phyloP scores from a whole-genome alignment of 2,329 filamentous ascomycete genomes.

The Venturiaceae sp. region DNA sequence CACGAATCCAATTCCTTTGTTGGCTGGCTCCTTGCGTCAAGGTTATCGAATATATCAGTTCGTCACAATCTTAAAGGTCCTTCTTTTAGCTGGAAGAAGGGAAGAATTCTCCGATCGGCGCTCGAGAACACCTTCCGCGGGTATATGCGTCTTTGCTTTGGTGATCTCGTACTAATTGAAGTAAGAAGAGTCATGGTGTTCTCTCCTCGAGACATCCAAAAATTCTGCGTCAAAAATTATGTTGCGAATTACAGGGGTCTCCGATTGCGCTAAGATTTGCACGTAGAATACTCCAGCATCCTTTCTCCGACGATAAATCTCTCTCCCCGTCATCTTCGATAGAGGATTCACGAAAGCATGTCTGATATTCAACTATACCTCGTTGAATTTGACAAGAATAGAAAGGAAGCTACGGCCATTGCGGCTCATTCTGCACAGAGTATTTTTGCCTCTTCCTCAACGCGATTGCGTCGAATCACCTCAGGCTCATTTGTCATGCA shows the following conservation, averaged over 20 bases:
- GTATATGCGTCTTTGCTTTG: neutral
- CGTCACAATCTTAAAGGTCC: neutral
- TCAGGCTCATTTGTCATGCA: conserved; percentile 5
- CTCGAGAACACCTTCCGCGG: neutral
- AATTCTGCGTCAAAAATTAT: neutral
- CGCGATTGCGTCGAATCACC: conserved; percentile 5
- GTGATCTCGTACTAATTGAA: neutral
- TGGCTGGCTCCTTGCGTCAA: neutral
- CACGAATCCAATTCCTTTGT: neutral
- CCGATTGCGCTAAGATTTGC: neutral
- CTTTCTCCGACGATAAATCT: no score
- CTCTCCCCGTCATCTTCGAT: neutral
- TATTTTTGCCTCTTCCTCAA: conserved; percentile 15
- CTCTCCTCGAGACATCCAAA: neutral
- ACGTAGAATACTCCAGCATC: no score
- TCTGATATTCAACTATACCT: conserved; percentile 43
- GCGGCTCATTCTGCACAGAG: conserved; percentile 31
- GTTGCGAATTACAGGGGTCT: neutral
- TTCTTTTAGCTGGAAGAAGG: neutral
- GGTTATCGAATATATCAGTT: neutral
- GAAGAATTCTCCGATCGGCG: neutral
- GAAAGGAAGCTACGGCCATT: conserved; percentile 32
- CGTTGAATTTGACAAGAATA: conserved; percentile 38
- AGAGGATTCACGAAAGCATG: conserved; percentile 23
- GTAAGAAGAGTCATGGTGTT: neutral